Conservation (phyloP, 2,329 filamentous ascomycete genomes). For the Aphanocladium album region DNA sequence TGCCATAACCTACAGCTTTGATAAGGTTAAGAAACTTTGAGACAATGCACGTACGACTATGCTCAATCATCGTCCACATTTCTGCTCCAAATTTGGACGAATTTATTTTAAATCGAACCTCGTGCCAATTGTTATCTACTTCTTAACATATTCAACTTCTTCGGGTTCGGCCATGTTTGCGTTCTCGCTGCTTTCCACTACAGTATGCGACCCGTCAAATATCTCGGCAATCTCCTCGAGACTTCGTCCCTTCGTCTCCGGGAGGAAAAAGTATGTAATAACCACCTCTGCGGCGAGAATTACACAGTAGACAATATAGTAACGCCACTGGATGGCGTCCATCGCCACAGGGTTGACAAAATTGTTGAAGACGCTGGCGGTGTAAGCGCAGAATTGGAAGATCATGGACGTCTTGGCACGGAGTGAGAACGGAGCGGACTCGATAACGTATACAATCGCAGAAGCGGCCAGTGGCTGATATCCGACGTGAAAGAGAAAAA, state of each 20-base stretch:
- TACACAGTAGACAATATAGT: conserved; percentile 40
- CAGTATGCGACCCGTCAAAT: not conserved
- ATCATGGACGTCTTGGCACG: conserved; percentile 26
- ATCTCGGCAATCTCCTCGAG: not conserved
- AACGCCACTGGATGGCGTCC: conserved; percentile 36
- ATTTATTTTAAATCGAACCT: no score
- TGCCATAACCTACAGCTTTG: no score
- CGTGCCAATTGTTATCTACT: no score
- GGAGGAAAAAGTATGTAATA: conserved; percentile 26
- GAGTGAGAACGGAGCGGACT: conserved; percentile 34
- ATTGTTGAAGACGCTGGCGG: conserved; percentile 31
- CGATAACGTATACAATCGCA: conserved; percentile 41
- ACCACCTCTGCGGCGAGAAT: conserved; percentile 19
- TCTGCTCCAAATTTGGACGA: no score
- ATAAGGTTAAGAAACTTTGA: no score
- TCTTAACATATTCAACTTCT: no score
- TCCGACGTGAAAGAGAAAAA: not conserved
- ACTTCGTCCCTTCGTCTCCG: not conserved
- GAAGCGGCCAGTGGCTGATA: conserved; percentile 33
- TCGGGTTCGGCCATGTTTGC: no score
- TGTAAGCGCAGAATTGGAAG: conserved; percentile 24
- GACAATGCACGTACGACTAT: no score
- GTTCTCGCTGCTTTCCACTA: no score
- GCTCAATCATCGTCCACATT: no score
- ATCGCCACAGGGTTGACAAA: conserved; percentile 41